Evolutionary conservation across 495 filamentous ascomycete genomes (phyloP).

Genomic region (Neurospora tetraspora): DNA sequence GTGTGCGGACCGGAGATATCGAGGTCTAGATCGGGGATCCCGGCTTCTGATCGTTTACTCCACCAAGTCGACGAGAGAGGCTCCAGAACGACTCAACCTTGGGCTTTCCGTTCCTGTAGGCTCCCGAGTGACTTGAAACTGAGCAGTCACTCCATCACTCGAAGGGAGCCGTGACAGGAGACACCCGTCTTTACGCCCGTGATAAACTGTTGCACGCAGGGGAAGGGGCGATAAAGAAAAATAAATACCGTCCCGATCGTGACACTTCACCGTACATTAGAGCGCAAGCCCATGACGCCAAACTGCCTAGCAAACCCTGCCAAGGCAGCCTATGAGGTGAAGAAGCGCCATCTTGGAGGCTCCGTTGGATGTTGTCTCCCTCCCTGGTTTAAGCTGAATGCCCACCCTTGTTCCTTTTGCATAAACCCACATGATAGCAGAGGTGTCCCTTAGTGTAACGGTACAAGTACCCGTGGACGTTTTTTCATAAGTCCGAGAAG

Average conservation of each 20-base stretch:
- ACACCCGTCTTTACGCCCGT: neutral
- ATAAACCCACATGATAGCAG: neutral
- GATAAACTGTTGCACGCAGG: neutral
- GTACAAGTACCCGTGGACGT: neutral
- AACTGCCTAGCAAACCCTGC: neutral
- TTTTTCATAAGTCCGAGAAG: neutral
- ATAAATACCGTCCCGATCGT: neutral
- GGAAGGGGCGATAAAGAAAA: neutral
- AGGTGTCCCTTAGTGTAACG: neutral
- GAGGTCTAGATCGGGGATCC: neutral
- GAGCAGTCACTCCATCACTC: neutral
- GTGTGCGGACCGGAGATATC: neutral
- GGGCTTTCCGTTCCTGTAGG: neutral
- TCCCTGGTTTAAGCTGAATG: too few species aligned
- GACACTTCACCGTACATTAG: neutral
- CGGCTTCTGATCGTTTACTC: neutral
- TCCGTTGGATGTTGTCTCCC: neutral
- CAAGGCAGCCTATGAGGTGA: neutral
- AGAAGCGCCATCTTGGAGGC: neutral
- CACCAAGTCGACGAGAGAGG: too few species aligned
- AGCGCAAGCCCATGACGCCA: neutral
- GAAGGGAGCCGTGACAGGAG: neutral
- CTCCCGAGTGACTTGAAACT: neutral
- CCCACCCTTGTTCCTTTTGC: neutral
- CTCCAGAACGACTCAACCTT: neutral